Percentiles rank a stretch among this genome's conserved stretches.
Conservation (phyloP, 2,329 filamentous ascomycete genomes). For the Hymenoscyphus fructigenus region DNA sequence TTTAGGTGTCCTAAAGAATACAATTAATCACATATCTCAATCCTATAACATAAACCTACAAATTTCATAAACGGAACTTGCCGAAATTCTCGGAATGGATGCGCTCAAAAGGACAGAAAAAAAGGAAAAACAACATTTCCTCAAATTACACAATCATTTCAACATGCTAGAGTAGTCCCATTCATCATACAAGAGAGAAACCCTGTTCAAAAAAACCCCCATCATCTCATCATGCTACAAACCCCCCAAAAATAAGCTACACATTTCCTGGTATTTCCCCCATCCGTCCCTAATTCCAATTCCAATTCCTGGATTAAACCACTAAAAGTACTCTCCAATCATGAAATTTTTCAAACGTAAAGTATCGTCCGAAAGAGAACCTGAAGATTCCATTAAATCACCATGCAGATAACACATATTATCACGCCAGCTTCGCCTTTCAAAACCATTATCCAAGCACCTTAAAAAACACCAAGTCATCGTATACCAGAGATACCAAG, state of each 20-base stretch:
- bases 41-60: neutral
- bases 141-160: neutral
- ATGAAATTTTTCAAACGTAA: neutral
- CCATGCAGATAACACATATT: slow-evolving; percentile 1
- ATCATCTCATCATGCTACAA: slow-evolving; percentile 1
- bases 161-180: neutral
- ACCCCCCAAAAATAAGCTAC: neutral
- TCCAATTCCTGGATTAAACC: neutral
- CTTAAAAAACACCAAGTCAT: slow-evolving; percentile 6
- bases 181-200: neutral
- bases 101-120: neutral
- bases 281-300: neutral
- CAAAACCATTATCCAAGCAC: slow-evolving; percentile 10
- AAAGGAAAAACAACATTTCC: neutral
- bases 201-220: neutral
- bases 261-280: neutral
- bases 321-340: neutral
- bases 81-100: neutral
- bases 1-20: neutral
- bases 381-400: neutral
- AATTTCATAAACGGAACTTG: neutral
- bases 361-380: neutral
- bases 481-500: neutral
- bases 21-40: neutral
- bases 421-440: slow-evolving; percentile 6